Evolutionary conservation across 805 yeast genomes (phyloP), one percentile per base, ranked within the genome.

Genomic region (Wickerhamomyces sydowiorum): DNA sequence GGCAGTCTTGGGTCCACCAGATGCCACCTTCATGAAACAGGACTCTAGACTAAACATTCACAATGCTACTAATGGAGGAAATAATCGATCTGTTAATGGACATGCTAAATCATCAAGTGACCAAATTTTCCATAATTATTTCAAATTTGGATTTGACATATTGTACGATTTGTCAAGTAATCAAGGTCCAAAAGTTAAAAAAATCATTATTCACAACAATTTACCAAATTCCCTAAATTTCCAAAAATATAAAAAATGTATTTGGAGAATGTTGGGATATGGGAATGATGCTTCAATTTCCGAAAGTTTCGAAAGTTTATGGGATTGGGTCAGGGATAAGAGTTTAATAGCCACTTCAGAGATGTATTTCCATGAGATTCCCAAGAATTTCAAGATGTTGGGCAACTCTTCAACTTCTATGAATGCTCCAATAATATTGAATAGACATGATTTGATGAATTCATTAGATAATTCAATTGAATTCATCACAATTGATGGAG

Each of bases 101-200:
- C n/a, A 20, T 19, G 55, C n/a, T n/a, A n/a, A n/a, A n/a, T n/a
- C n/a, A n/a, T n/a, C n/a, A n/a, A n/a, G n/a, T n/a, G n/a, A 54
- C 45, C 33, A 33, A 6, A 66, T 71, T 38, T 73, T 78, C 47
- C 83, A 79, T 56, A 79, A 78, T 52, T 79, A 79, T 53, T 79
- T 70, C 54, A 54, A 66, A 19, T 65, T 54, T 48, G 86, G 86
- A 0, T 57, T 78, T 32, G 86, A 79, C 54, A 54, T 78, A 8
- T 56, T 78, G 20, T 79, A 76, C 55, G 69, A 70, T 31, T 59
- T 73, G 28, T 52, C 56, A 29, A 8, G 13, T 12, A 29, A 17
- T 17, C 5, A 17, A 7, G 32, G 32, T 5, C 9, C 71, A 5
- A 54, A 62, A 2, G 59, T 78, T 17, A 62, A 61, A 30, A 78